phyloP scores from a whole-genome alignment of 345 rosid genomes.

The Gossypium ekmanianum region DNA sequence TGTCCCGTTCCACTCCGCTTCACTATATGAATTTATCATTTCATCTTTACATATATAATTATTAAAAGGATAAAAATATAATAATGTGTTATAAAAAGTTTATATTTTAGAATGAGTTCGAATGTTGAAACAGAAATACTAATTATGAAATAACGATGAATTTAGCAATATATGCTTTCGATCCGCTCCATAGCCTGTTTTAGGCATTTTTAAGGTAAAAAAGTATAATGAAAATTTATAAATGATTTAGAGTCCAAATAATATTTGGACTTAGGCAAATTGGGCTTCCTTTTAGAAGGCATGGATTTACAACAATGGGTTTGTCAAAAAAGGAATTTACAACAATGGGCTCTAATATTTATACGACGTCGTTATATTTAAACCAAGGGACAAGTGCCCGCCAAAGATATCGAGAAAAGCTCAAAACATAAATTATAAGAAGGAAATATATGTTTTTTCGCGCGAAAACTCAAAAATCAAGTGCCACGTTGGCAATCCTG shows the following conservation, averaged over 20 bases:
- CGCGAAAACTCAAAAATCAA: slow-evolving; percentile 10
- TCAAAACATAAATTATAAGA: background rate
- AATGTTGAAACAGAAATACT: no score
- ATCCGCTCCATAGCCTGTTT: background rate
- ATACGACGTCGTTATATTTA: background rate
- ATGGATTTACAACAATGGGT: no score
- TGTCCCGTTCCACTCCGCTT: no score
- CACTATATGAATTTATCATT: no score
- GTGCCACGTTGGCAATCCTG: slow-evolving; percentile 51
- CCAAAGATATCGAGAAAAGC: background rate
- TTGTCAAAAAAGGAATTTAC: background rate
- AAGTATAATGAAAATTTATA: no score
- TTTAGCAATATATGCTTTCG: no score
- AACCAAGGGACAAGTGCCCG: background rate
- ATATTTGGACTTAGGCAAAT: background rate
- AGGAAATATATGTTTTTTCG: slow-evolving; percentile 26
- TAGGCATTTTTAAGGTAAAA: background rate
- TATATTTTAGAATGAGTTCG: no score
- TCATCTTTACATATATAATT: no score
- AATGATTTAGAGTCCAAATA: background rate
- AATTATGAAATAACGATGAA: no score
- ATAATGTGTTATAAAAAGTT: no score
- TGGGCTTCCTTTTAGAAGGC: background rate
- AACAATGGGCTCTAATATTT: no score
- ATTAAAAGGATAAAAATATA: no score